Base-by-base conservation (phyloP, 176 grass and related monocot species). In the Bothriochloa decipiens region DNA sequence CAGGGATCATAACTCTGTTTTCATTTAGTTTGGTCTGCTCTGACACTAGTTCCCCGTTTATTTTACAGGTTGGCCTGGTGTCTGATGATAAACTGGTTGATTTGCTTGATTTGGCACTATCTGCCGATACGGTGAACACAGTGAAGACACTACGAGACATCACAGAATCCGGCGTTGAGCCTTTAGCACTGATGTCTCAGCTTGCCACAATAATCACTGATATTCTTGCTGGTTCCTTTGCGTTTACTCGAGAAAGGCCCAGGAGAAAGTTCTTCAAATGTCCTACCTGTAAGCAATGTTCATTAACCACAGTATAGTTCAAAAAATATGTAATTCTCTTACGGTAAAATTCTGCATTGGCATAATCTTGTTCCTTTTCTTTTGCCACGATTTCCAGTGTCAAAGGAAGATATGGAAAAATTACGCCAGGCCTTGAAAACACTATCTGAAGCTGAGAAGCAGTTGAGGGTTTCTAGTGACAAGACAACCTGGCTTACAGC, bases 171-270 rank as follows among this genome's bases (percentile, higher is more conserved):
- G 95, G 92, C 35, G 92, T 95, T 65, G 95, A 98, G 60, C 95
- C 95, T 68, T 87, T 91, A 49, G 92, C 91, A 16, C 85, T 98
- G 68, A 98, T 98, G 91, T 93, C 92, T 83, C 95, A 95, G 82
- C 92, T 98, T 76, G 92, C 92, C 61, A 95, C 92, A n/a, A 90
- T 95, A 88, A 95, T 98, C 33, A 98, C 91, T 36, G 95, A 98
- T 86, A 95, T 95, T 84, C 91, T 98, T 82, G 92, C 92, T 87
- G 95, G 95, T 81, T 88, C 87, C 6, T 94, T 94, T 88, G 83
- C 63, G 35, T 94, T 97, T 60, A 88, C 91, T 87, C 78, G 22
- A 84, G 91, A 92, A 73, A 91, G 87, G 75, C 72, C 71, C 65
- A 81, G 62, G 7, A 89, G 89, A 77, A 94, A 91, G 73, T 97